Evolutionary conservation across 108 stramenopile species (phyloP).

Genomic region (Mediolabrus comicus): DNA sequence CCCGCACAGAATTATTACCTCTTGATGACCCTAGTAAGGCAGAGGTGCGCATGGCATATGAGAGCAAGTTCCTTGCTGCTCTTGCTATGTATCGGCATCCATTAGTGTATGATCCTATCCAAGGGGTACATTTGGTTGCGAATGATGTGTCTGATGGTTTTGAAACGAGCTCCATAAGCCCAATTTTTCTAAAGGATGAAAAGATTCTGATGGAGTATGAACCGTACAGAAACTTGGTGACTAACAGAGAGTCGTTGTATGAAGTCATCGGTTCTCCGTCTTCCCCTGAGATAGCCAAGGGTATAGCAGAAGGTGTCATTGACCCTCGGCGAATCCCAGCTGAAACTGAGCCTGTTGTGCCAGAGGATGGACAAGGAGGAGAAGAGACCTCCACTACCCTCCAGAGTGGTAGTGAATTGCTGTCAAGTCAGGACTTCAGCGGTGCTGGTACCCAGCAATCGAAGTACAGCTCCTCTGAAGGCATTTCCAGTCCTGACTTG

Average conservation of each 20-base stretch:
- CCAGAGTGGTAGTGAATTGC: neutral
- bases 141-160: constrained; percentile 35
- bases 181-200: constrained; percentile 37
- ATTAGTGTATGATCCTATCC: constrained; percentile 74
- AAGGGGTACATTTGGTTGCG: constrained; percentile 36
- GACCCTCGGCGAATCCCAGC: constrained; percentile 20
- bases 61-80: constrained; percentile 73
- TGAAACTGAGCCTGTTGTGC: neutral
- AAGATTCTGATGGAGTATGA: constrained; percentile 51
- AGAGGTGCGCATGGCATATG: constrained; percentile 67
- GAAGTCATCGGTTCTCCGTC: constrained; percentile 50
- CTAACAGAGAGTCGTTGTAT: constrained; percentile 32
- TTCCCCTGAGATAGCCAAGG: constrained; percentile 21
- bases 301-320: constrained; percentile 47
- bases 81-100: constrained; percentile 91
- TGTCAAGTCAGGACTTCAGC: constrained; percentile 19
- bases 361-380: constrained; percentile 12
- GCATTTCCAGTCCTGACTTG: constrained; percentile 41
- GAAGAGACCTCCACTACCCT: constrained; percentile 4
- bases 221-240: constrained; percentile 60
- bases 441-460: constrained; percentile 34
- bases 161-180: neutral
- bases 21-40: constrained; percentile 32
- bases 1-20: constrained; percentile 17
- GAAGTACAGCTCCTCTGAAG: constrained; percentile 31